Evolutionary conservation across 2,329 filamentous ascomycete species (phyloP).

Genomic region (Periconia sp.): DNA sequence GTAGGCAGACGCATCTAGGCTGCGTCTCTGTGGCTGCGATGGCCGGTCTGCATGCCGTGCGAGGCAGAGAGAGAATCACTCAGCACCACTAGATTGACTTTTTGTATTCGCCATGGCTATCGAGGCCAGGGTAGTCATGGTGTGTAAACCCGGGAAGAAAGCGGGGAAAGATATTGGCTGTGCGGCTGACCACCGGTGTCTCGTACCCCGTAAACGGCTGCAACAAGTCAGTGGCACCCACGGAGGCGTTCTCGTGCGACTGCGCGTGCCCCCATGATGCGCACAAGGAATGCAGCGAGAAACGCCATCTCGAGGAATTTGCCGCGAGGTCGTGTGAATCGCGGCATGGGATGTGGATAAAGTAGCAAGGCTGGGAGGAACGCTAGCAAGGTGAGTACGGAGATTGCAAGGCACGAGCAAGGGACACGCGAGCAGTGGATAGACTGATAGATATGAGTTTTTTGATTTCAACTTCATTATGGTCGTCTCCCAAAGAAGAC

Average conservation of each 20-base stretch:
- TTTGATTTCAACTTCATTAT: slow-evolving; percentile 11
- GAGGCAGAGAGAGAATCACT: slow-evolving; percentile 5
- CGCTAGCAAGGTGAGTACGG: slow-evolving; percentile 2
- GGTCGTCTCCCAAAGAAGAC: slow-evolving; percentile 4
- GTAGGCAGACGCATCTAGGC: not conserved
- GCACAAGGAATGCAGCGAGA: slow-evolving; percentile 3
- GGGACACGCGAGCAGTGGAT: slow-evolving; percentile 4
- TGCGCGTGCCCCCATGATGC: not conserved
- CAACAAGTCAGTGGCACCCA: not conserved
- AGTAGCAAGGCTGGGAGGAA: slow-evolving; percentile 6
- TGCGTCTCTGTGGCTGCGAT: slow-evolving; percentile 7
- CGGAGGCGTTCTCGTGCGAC: slow-evolving; percentile 6
- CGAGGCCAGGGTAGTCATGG: not conserved
- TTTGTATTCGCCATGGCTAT: slow-evolving; percentile 2
- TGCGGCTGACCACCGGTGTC: slow-evolving; percentile 13
- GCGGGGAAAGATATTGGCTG: not conserved
- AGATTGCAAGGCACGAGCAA: slow-evolving; percentile 12
- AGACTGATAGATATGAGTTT: not conserved
- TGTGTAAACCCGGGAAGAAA: not conserved
- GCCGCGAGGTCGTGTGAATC: not conserved
- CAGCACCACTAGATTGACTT: no score
- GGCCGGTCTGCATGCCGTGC: slow-evolving; percentile 4
- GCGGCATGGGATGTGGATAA: not conserved
- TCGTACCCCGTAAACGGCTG: slow-evolving; percentile 1
- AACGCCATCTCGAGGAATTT: slow-evolving; percentile 1